Evolutionary conservation across 352 stramenopile genomes (phyloP).

Genomic region (Peronospora belbahrii): DNA sequence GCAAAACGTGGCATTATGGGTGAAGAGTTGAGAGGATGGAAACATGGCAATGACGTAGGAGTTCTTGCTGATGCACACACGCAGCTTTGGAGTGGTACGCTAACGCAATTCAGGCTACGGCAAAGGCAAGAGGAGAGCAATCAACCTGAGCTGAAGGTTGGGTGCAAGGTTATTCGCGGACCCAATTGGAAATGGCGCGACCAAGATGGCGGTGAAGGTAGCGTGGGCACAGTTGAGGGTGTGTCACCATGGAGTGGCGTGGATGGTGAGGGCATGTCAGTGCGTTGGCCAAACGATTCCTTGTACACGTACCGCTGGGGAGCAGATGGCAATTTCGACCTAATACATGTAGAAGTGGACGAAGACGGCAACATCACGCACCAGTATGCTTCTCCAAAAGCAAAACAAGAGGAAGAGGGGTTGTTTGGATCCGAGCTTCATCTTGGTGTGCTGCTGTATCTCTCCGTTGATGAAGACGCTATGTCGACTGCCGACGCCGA

Average conservation of each 20-base stretch:
- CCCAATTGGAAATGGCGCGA: conserved; percentile 88
- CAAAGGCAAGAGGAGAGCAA: conserved; percentile 37
- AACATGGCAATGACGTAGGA: conserved; percentile 66
- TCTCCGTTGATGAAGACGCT: conserved; percentile 32
- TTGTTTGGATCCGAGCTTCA: conserved; percentile 70
- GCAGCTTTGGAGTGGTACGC: conserved; percentile 63
- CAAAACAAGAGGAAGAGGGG: conserved; percentile 64
- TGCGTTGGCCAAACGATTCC: conserved; percentile 83
- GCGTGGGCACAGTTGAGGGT: conserved; percentile 71
- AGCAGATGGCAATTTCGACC: conserved; percentile 81
- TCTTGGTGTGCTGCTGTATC: conserved; percentile 67
- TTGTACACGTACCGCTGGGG: conserved; percentile 87
- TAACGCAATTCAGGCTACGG: conserved; percentile 62
- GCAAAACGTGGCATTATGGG: conserved; percentile 65
- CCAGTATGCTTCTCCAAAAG: conserved; percentile 60
- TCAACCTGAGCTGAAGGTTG: conserved; percentile 60
- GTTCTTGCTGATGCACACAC: conserved; percentile 61
- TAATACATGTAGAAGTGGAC: conserved; percentile 80
- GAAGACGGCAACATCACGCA: conserved; percentile 66
- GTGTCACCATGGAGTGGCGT: conserved; percentile 85
- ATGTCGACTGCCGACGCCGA: background rate
- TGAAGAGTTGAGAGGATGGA: conserved; percentile 47
- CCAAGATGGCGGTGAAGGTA: conserved; percentile 83
- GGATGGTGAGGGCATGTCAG: conserved; percentile 84
- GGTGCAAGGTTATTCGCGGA: conserved; percentile 84